These are phyloP conservation scores for Colletotrichum endophyticum DNA, from an alignment of 2,329 filamentous ascomycete species.

Conservation along the genomic window DNA sequence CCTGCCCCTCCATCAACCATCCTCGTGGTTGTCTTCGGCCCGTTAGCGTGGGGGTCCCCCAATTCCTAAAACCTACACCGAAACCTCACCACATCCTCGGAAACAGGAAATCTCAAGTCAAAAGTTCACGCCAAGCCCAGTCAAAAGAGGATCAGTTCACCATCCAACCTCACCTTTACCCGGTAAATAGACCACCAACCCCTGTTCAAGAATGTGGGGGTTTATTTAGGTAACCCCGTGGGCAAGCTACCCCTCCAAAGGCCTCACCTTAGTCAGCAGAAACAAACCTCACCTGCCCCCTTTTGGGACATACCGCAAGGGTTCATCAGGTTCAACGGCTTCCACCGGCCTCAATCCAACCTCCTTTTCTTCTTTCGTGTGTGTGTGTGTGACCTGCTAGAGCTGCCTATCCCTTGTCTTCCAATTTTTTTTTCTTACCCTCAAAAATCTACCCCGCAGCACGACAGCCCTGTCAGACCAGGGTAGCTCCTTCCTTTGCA, in stretches of 20 bases:
- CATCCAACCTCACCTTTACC: neutral
- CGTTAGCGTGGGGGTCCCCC: neutral
- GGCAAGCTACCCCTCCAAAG: neutral
- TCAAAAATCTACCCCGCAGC: neutral
- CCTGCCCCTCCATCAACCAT: neutral
- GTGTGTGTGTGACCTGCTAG: neutral
- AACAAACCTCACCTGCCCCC: neutral
- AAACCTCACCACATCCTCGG: neutral
- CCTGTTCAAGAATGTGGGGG: neutral
- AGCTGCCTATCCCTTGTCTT: neutral
- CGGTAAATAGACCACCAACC: neutral
- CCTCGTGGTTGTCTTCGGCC: neutral
- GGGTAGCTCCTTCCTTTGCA: neutral
- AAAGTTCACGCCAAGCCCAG: neutral
- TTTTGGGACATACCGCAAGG: neutral
- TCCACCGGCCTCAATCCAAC: neutral
- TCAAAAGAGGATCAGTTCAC: neutral
- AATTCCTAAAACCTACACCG: neutral
- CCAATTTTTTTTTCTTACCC: neutral
- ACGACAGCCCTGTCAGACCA: neutral
- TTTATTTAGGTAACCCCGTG: neutral
- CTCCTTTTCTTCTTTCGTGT: neutral
- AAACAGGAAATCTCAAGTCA: neutral
- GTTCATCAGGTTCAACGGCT: neutral
- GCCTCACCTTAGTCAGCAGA: neutral